Conservation (phyloP, 805 yeast genomes). For the Candida peoriensis region DNA sequence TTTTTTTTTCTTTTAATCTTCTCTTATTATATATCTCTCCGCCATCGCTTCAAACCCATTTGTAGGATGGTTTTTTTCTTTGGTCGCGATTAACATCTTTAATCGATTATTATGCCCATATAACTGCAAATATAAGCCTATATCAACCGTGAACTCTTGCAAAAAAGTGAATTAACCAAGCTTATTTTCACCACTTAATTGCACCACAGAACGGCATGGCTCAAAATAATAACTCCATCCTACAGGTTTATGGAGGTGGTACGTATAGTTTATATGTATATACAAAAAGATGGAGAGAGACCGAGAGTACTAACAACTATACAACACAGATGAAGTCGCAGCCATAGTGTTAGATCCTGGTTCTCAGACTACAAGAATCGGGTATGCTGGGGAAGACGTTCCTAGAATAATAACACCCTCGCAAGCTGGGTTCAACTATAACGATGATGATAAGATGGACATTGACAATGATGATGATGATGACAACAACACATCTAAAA, state of each 20-base stretch:
- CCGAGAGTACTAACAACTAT: neutral
- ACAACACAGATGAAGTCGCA: slow-evolving; percentile 67
- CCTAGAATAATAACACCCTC: slow-evolving; percentile 79
- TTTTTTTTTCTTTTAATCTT: no score
- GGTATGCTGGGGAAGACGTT: slow-evolving; percentile 88
- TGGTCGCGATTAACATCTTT: no score
- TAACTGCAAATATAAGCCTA: no score
- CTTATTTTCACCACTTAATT: no score
- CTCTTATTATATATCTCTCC: no score
- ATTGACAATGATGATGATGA: slow-evolving; percentile 18
- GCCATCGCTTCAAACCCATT: no score
- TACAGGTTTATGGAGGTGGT: slow-evolving; percentile 19
- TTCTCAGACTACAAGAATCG: slow-evolving; percentile 73
- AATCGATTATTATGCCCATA: no score
- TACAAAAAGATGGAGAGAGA: neutral
- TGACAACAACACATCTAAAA: slow-evolving; percentile 13
- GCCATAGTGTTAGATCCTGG: slow-evolving; percentile 94
- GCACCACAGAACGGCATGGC: no score
- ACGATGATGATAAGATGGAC: slow-evolving; percentile 18
- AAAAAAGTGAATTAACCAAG: no score
- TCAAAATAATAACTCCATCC: slow-evolving; percentile 17
- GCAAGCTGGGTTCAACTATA: slow-evolving; percentile 39
- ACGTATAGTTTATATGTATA: neutral
- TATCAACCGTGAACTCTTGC: no score
- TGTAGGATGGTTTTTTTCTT: no score